Conservation (phyloP, 2,329 filamentous ascomycete genomes). For the Intubia oerlemansii region DNA sequence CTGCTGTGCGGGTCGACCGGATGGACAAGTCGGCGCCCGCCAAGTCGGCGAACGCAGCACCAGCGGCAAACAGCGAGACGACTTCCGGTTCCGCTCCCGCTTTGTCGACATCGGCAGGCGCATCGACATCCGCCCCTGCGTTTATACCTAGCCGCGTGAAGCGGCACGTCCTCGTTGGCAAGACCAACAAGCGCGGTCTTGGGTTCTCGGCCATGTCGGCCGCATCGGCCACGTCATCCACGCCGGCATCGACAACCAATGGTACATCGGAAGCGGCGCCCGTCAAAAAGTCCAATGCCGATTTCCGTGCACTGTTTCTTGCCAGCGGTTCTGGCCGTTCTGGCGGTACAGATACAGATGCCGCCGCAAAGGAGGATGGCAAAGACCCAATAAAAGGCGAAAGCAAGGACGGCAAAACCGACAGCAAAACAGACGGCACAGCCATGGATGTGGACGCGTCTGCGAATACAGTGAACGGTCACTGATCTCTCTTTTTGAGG, state of each 20-base stretch:
- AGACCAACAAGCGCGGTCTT: slow-evolving; percentile 20
- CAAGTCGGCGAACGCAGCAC: no score
- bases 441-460: no score
- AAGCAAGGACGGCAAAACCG: no score
- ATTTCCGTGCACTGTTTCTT: slow-evolving; percentile 13
- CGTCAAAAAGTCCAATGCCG: slow-evolving; percentile 13
- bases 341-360: neutral
- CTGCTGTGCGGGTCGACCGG: slow-evolving; percentile 20
- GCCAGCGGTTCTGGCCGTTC: slow-evolving; percentile 1
- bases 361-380: neutral
- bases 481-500: no score
- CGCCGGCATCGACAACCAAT: slow-evolving; percentile 1
- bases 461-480: no score
- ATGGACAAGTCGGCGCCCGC: no score
- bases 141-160: slow-evolving; percentile 24
- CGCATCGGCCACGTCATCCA: slow-evolving; percentile 4
- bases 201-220: slow-evolving; percentile 16
- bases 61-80: no score
- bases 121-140: slow-evolving; percentile 7
- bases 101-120: neutral
- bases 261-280: slow-evolving; percentile 7
- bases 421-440: no score
- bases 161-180: slow-evolving; percentile 19
- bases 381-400: no score
- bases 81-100: no score